Conservation (phyloP, 2,329 filamentous ascomycete genomes). For the Botrytis paeoniae region DNA sequence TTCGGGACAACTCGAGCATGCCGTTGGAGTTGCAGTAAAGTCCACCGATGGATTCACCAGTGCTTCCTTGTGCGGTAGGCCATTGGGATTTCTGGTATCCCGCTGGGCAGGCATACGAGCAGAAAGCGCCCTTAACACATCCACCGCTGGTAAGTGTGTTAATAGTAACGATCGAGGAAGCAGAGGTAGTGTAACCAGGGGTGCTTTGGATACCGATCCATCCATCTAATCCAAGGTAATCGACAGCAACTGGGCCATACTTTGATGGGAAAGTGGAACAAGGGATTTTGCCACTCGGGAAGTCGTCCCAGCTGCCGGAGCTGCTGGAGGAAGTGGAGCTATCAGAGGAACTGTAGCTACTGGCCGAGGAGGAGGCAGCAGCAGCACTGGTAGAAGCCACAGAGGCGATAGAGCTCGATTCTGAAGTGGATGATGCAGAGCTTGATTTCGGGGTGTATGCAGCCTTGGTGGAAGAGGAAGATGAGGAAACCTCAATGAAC, state of each 20-base stretch:
- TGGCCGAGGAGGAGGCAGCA: conserved; percentile 27
- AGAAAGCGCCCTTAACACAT: conserved; percentile 67
- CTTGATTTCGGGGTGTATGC: conserved; percentile 23
- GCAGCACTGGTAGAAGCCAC: background rate
- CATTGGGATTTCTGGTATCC: conserved; percentile 94
- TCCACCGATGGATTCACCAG: conserved; percentile 83
- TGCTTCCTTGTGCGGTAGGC: conserved; percentile 73
- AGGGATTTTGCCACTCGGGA: conserved; percentile 70
- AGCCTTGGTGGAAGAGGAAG: conserved; percentile 30
- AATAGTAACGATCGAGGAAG: conserved; percentile 61
- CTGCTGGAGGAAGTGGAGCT: conserved; percentile 18
- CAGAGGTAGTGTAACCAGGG: conserved; percentile 48
- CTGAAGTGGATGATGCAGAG: conserved; percentile 32
- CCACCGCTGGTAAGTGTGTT: conserved; percentile 58
- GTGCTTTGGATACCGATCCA: conserved; percentile 76
- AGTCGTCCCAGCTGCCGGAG: conserved; percentile 60
- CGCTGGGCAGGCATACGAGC: conserved; percentile 88
- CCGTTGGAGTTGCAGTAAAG: conserved; percentile 72
- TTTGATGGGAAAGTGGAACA: conserved; percentile 74
- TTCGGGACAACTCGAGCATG: conserved; percentile 74
- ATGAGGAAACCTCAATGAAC: conserved; percentile 1
- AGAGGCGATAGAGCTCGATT: conserved; percentile 30
- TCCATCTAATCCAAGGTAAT: conserved; percentile 67
- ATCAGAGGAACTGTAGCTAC: conserved; percentile 22
- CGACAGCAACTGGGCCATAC: conserved; percentile 73